Evolutionary conservation across 2,329 filamentous ascomycete genomes (phyloP), one percentile per base, ranked within the genome.

Genomic region (Basipetospora sp.): DNA sequence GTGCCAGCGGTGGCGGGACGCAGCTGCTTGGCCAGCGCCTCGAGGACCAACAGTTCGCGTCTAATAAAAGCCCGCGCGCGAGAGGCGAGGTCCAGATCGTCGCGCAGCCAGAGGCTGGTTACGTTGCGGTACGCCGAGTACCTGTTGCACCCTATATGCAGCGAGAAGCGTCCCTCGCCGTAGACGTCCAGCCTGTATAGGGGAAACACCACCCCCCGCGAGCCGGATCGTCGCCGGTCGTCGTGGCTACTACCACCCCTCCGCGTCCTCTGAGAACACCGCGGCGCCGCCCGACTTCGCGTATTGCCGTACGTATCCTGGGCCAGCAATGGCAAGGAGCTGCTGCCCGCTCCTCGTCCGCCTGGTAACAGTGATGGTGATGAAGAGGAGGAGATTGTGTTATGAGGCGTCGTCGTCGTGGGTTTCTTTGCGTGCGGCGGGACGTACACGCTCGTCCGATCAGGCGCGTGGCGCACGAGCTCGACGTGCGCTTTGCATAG

Each of bases 31-130:
- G 27, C 38, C 16, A 41, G 39, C 9, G 33, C 29, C 19, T 41
- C 39, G 29, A 94, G 94, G 14, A 93, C 83, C 39, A 77, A 75
- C 3, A 94, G 62, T 52, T 96, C 88, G 31, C 88, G 72, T 1
- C 86, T 72, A 36, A 94, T 73, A 71, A 84, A 96, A 43, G 73
- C 76, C 5, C 82, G 70, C 2, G 87, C 86, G 26, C 82, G 77
- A 0, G 79, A 80, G 14, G 85, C 69, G 0, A 94, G 68, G 16
- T 77, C 70, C 1, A 71, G 56, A 16, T 84, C 79, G 2, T 56
- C 57, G 41, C 67, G 63, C 51, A 94, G 79, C 8, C 72, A 55
- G 4, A 67, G 56, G 0, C 84, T 80, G 0, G 77, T 80, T 20
- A 93, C 62, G 42, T 16, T 13, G 34, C 69, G 69, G 56, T 88